Conservation (phyloP, 2,329 filamentous ascomycete genomes). For the Botrytis tulipae region DNA sequence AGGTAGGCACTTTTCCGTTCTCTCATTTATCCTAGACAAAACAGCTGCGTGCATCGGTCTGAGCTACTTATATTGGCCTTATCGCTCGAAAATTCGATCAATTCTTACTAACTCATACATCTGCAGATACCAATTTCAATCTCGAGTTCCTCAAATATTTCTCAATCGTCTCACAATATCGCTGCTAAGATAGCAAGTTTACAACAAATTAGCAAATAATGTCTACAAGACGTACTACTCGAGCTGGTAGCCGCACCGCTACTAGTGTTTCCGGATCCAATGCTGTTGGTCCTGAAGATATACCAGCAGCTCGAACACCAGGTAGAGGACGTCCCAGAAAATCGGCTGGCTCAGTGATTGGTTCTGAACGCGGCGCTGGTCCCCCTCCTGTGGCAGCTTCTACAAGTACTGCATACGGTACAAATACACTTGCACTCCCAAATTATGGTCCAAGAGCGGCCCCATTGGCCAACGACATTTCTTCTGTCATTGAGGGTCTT, state of each 20-base stretch:
- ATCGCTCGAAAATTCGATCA: neutral
- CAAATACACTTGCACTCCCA: constrained; percentile 29
- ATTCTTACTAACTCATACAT: neutral
- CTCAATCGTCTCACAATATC: neutral
- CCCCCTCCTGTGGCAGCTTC: constrained; percentile 29
- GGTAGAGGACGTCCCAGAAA: constrained; percentile 20
- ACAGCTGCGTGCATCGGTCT: neutral
- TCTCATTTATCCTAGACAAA: neutral
- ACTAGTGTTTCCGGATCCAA: constrained; percentile 28
- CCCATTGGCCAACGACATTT: constrained; percentile 24
- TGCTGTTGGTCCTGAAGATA: constrained; percentile 25
- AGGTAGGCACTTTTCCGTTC: neutral
- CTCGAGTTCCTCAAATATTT: constrained; percentile 1
- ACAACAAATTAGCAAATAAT: constrained; percentile 22
- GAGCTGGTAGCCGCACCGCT: constrained; percentile 30
- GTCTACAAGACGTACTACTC: constrained; percentile 33
- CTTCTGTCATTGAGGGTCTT: constrained; percentile 26
- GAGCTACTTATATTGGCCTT: neutral
- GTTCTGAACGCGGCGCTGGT: constrained; percentile 7
- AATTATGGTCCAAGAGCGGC: constrained; percentile 19
- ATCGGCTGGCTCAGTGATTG: constrained; percentile 2
- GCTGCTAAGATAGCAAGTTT: neutral
- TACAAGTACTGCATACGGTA: constrained; percentile 36
- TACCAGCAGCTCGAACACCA: constrained; percentile 23
- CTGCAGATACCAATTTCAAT: constrained; percentile 8